phyloP scores from a whole-genome alignment of 345 rosid genomes.

The Pistacia vera region DNA sequence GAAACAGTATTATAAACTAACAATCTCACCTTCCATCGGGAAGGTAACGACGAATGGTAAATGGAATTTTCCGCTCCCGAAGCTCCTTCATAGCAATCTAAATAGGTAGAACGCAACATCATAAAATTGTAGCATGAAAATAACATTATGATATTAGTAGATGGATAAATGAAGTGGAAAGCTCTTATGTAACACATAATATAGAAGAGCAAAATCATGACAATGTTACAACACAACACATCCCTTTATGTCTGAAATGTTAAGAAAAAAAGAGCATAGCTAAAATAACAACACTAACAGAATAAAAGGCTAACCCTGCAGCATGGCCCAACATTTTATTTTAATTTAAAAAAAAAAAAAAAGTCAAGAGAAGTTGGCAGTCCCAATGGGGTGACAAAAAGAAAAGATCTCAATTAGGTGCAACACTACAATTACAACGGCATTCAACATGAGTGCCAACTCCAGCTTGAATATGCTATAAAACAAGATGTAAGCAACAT shows the following conservation, averaged over 20 bases:
- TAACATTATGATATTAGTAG: not conserved
- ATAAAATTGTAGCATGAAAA: not conserved
- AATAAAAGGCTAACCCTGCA: not conserved
- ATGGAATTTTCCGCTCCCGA: slow-evolving; percentile 79
- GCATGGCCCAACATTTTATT: not conserved
- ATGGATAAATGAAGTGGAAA: not conserved
- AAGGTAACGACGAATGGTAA: slow-evolving; percentile 77
- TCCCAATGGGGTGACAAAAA: not conserved
- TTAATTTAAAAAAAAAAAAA: no score
- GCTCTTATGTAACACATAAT: not conserved
- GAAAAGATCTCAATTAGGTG: not conserved
- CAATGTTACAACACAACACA: not conserved
- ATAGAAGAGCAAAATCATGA: not conserved
- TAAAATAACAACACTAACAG: not conserved
- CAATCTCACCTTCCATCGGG: slow-evolving; percentile 83
- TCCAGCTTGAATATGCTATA: not conserved
- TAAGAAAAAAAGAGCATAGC: not conserved
- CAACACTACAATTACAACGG: not conserved
- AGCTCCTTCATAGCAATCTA: slow-evolving; percentile 96
- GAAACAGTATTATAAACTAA: not conserved
- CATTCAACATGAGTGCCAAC: not conserved
- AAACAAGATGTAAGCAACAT: not conserved
- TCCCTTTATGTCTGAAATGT: not conserved
- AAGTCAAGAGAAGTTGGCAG: not conserved
- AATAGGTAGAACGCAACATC: not conserved